Base-by-base conservation (phyloP, 768 basidiomycete genomes). In the Rhizopogon sp. region DNA sequence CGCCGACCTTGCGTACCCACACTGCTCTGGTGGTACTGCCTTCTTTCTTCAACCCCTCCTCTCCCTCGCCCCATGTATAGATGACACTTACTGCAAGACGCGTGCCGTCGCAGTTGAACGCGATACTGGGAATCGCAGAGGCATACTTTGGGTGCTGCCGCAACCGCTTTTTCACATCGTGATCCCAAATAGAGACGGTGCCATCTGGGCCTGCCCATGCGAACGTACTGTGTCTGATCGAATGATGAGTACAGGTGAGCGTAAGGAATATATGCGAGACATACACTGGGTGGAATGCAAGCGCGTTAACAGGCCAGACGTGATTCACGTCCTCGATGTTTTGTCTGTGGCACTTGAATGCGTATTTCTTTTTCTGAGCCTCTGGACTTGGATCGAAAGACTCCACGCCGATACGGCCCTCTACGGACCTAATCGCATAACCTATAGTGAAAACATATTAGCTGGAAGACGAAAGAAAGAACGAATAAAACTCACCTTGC, bases 181-280 rank as follows among this genome's bases (percentile, higher is more conserved):
- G 93, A 66, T 98, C 97, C 97, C 97, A 99, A 56, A 98, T 86
- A 0, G 93, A 93, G 42, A 98, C 91, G 1, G 89, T 89, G 0
- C 87, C 87, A 68, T 99, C 97, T 0, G 93, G 96, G 39, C 97
- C 97, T 2, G 88, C 95, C 0, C 94, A 95, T 0, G 93, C 93
- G 62, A 99, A 97, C 0, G 96, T 98, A 69, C 92, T 95, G 74
- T 86, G 87, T 5, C 90, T 93, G 17, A 22, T 49, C 17, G 14
- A 2, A 22, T 47, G 31, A 5, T 17, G 14, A 50, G 53, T 10
- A 39, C 52, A 22, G 22, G 3, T 5, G 2, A 53, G 39, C 2
- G 20, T 37, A 5, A 41, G 47, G 41, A 56, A 29, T 29, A 9
- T 44, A 13, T 9, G 35, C 31, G 52, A 5, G 16, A 73, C 83